Evolutionary conservation across 768 basidiomycete genomes (phyloP), one percentile per base, ranked within the genome.

Genomic region (Hortiboletus campestris): DNA sequence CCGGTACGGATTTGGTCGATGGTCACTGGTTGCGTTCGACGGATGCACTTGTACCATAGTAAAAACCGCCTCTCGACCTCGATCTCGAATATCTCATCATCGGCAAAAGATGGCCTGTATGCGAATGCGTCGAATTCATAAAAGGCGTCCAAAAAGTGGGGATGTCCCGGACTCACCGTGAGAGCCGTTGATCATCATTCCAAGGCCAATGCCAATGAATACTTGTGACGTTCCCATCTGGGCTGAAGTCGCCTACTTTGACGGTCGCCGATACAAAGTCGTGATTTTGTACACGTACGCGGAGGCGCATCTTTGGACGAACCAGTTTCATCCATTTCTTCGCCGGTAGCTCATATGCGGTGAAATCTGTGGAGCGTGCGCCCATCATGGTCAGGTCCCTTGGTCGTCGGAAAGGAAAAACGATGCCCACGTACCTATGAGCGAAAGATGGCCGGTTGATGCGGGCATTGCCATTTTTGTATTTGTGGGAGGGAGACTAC

Each of bases 1-100:
- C 55, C 65, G 7, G 63, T 65, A 12, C 65, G 65, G 4, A 66
- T 39, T 62, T 67, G 66, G 34, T 66, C 66, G 20, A 67, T 44
- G 16, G 57, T 50, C 39, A 46, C 46, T 17, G 45, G 59, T 11
- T 54, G 54, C 45, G 66, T 68, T 42, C 67, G 66, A 51, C 67
- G 64, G 38, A 67, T 63, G 25, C 66, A 68, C 52, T 48, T 61
- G 59, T 66, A 67, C 34, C 57, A 8, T 0, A 66, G 35, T 19
- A 66, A n/a, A 25, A 57, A 67, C 36, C 59, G 57, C 32, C 57
- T 49, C 54, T 67, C 59, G 13, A 67, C 22, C 29, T 63, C 42
- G 40, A 67, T 53, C 10, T 68, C 61, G 47, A 67, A 63, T 3
- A 40, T 20, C 2, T 63, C 56, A 4, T 61, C 59, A 22, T 66